Conservation (phyloP, 768 basidiomycete species). For the Clitopilus passeckerianus region DNA sequence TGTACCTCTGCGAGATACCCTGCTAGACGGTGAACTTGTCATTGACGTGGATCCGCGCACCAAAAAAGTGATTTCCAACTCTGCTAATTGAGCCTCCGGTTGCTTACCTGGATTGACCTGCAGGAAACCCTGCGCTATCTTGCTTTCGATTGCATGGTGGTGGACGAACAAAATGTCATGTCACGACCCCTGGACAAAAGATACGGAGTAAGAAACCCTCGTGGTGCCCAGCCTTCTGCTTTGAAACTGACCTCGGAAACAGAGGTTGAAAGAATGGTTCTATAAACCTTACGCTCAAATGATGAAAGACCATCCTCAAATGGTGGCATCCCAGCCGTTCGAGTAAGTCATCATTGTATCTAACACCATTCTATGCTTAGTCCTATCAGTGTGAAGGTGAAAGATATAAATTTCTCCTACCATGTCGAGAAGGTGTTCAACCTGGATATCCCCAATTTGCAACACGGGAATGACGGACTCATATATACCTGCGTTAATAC, state of each 20-base stretch:
- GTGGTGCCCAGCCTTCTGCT: background rate
- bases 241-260: slow-evolving; percentile 42
- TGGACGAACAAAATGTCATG: slow-evolving; percentile 87
- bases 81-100: background rate
- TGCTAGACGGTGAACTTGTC: slow-evolving; percentile 94
- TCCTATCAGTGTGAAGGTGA: slow-evolving; percentile 71
- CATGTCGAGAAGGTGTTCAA: slow-evolving; percentile 81
- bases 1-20: slow-evolving; percentile 67
- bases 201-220: slow-evolving; percentile 66
- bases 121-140: slow-evolving; percentile 82
- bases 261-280: slow-evolving; percentile 64
- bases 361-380: background rate
- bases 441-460: slow-evolving; percentile 76
- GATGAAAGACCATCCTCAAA: slow-evolving; percentile 63
- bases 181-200: slow-evolving; percentile 74
- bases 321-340: slow-evolving; percentile 67
- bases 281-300: slow-evolving; percentile 74
- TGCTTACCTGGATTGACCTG: background rate
- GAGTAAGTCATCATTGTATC: slow-evolving; percentile 51
- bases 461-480: slow-evolving; percentile 93
- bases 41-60: slow-evolving; percentile 81
- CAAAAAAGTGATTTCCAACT: slow-evolving; percentile 42
- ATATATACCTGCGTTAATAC: slow-evolving; percentile 93
- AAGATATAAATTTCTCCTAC: slow-evolving; percentile 85
- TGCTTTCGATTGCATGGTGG: slow-evolving; percentile 90